Evolutionary conservation across 805 yeast genomes (phyloP), one percentile per base, ranked within the genome.

Genomic region (Candida peoriensis): DNA sequence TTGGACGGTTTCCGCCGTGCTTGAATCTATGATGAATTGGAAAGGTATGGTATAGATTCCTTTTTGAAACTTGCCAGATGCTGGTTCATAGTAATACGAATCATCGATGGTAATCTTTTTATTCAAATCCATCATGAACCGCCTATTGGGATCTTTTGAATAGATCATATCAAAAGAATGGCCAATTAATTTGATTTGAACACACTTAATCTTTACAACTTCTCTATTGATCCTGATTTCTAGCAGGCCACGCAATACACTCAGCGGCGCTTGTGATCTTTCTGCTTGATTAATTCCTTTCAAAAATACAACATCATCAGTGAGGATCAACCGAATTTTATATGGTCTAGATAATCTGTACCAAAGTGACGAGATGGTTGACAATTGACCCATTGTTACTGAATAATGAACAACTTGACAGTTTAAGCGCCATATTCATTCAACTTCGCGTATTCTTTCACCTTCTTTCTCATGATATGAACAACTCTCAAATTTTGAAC

Each of bases 31-130:
- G 12, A 36, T 24, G 25, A 51, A 51, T 26, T 44, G 49, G 37
- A 51, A 51, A 1, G 56, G 56, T 19, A 49, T 37, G 1, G 28
- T 34, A 30, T 51, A 44, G 3, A 33, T 33, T 3, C 56, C 56
- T 26, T 23, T 46, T 14, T 41, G 24, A 12, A 43, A 30, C 19
- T 22, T 20, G 2, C 13, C 10, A 3, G 33, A 18, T 0, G 24
- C 30, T 4, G 38, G 28, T 6, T 40, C 15, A 25, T 44, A 46
- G 8, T 30, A 20, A 36, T 33, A 40, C 2, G 30, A 33, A 14
- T 51, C 54, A 19, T 46, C 21, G 12, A 51, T 19, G 8, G 27
- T 26, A n/a, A 32, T 14, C 20, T 24, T 32, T 15, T 18, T 25
- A 8, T 24, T 35, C 16, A 17, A 14, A n/a, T 28, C 15, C 8